Evolutionary conservation across 805 yeast genomes (phyloP).

Genomic region (Candida tibetensis): DNA sequence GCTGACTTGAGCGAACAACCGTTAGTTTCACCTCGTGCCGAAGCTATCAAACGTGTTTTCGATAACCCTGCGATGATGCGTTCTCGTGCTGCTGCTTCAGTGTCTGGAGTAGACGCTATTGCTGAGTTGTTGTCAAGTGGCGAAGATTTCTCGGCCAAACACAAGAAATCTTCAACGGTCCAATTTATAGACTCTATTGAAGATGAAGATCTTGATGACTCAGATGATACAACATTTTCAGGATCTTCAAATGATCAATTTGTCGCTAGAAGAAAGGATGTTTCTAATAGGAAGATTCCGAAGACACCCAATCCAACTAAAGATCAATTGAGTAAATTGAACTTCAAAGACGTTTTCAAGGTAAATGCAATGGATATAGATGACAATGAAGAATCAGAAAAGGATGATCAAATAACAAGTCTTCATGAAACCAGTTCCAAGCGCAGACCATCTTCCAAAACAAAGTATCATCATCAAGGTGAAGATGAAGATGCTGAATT

Average conservation of each 20-base stretch:
- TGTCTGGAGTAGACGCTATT: constrained; percentile 10
- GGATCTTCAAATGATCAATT: constrained; percentile 10
- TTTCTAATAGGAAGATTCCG: constrained; percentile 25
- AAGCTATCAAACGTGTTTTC: constrained; percentile 42
- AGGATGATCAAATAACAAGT: constrained; percentile 13
- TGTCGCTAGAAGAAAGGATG: constrained; percentile 4
- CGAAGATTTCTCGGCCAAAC: constrained; percentile 4
- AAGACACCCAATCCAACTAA: constrained; percentile 39
- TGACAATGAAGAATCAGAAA: constrained; percentile 12
- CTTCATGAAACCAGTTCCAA: constrained; percentile 6
- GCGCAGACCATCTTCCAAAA: constrained; percentile 4
- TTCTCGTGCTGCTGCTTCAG: constrained; percentile 11
- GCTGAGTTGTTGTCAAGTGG: constrained; percentile 7
- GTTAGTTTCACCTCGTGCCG: constrained; percentile 33
- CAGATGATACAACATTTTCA: constrained; percentile 5
- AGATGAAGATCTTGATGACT: constrained; percentile 3
- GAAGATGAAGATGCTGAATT: constrained; percentile 10
- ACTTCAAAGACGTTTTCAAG: constrained; percentile 31
- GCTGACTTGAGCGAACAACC: too few relatives aligned
- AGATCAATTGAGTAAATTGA: constrained; percentile 21
- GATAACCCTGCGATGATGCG: constrained; percentile 42
- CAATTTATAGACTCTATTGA: constrained; percentile 24
- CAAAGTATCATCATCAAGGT: constrained; percentile 4
- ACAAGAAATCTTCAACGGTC: constrained; percentile 11
- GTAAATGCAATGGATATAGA: constrained; percentile 11